Base-by-base conservation (phyloP, 768 basidiomycete species). In the Tulasnella sp. region DNA sequence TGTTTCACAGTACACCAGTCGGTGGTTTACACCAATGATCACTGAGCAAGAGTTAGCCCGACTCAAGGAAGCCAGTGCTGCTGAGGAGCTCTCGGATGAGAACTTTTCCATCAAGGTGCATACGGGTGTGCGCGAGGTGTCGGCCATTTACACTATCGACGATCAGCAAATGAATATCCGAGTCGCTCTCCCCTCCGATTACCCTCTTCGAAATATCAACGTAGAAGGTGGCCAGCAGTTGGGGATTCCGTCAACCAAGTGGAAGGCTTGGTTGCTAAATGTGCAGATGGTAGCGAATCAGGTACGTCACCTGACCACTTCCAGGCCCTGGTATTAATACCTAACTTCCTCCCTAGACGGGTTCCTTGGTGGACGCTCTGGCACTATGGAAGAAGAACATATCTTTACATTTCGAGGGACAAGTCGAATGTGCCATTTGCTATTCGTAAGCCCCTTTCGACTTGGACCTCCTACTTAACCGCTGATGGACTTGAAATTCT, bases 371-470 rank as follows among this genome's bases (percentile, higher is more conserved):
- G 14, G 98, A 99, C 83, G 96, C 94, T 0, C 85, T 99, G 27
- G 89, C 89, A 7, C 86, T 97, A 80, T 99, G 98, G 89, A 97
- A 96, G 86, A 95, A 93, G 86, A 99, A 98, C 83, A 96, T 97
- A 68, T 88, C 91, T 0, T 88, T 94, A 27, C 95, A 99, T 84
- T 99, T 99, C 83, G 95, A 97, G 81, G 97, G 97, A 8, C 93
- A 96, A 84, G 94, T 94, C 2, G 96, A 97, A 82, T 99, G 98
- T 85, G 95, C 97, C 0, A 98, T 99, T 80, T 97, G 96, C 83
- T 97, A 97, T 84, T 95, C 94, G 93, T 96, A 82, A 83, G 93
- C 83, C 9, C 16, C 31, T 39, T 19, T n/a, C n/a, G 8, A n/a
- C 52, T 52, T 24, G 27, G 27, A 36, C 46, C 34, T 42, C 19